Evolutionary conservation across 208 protist species (phyloP).

Genomic region (Acanthamoeba lenticulata): DNA sequence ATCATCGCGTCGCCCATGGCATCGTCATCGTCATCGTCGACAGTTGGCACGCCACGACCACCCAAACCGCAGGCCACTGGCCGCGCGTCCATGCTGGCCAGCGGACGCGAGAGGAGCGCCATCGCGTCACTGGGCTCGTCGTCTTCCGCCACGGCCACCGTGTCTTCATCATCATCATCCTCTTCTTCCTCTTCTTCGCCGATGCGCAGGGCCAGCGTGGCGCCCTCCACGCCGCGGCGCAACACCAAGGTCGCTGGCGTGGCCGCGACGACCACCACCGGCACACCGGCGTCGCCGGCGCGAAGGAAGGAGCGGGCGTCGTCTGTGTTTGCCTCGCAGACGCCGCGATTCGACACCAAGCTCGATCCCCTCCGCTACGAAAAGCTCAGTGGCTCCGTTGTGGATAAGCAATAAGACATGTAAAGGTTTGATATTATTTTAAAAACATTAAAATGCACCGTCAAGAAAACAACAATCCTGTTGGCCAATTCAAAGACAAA

Average conservation of each 20-base stretch:
- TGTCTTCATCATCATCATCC: too few species aligned
- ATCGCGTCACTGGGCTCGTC: background rate
- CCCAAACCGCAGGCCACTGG: background rate
- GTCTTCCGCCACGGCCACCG: background rate
- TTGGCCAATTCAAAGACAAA: too few species aligned
- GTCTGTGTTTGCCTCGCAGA: background rate
- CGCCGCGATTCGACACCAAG: slow-evolving; percentile 47
- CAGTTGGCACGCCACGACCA: background rate
- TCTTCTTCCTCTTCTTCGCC: background rate
- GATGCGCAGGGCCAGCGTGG: background rate
- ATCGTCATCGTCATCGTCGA: background rate
- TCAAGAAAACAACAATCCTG: too few species aligned
- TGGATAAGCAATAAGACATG: too few species aligned
- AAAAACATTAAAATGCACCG: too few species aligned
- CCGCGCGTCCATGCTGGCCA: background rate
- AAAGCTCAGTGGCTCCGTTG: too few species aligned
- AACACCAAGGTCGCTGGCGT: background rate
- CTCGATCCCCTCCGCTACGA: slow-evolving; percentile 44
- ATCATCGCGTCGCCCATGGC: background rate
- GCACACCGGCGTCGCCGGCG: background rate
- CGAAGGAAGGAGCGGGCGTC: background rate
- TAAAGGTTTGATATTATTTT: too few species aligned
- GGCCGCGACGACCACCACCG: background rate
- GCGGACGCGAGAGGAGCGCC: background rate
- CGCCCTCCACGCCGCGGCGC: background rate